Base-by-base conservation (phyloP, 768 basidiomycete genomes). In the Austroboletus festivus region DNA sequence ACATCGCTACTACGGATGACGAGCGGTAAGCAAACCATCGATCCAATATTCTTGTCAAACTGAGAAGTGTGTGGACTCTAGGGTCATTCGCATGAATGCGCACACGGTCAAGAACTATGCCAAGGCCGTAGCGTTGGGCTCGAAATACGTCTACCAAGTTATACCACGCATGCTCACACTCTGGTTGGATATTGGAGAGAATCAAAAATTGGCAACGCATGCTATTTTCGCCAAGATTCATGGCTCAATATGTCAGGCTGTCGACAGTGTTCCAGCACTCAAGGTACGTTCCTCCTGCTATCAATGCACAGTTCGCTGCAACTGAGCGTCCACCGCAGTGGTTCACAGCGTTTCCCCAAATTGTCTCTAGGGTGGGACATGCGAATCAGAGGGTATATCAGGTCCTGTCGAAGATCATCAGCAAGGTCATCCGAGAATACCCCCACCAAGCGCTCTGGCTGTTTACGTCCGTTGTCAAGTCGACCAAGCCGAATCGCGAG, bases 141-240 rank as follows among this genome's bases (percentile, higher is more conserved):
- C 93, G 31, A 99, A 99, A 73, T 96, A 87, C 64, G 85, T 95
- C 20, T 98, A 95, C 65, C 95, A 95, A 63, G 92, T 93, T 0
- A 82, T 99, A 51, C 94, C 96, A 0, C 83, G 96, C 34, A 75
- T 97, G 53, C 76, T 99, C 9, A 98, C 93, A 0, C 80, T 99
- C 24, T 99, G 94, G 93, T 71, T 98, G 42, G 93, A 96, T 64
- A 65, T 89, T 50, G 93, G 86, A n/a, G 93, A 93, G 60, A 54
- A 63, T 21, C 39, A 49, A 10, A 63, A 48, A 33, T 35, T 33
- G n/a, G 23, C 55, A 12, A 53, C 60, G 4, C 64, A 69, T 13
- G 68, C 78, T 18, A 49, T 67, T 1, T 87, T 79, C 57, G 63
- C 57, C 22, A 81, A 76, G 61, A 76, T 91, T 51, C 87, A 84